A percentile compares a stretch with the other conserved stretches of the same genome.
Conservation (phyloP, 2,329 filamentous ascomycete genomes). For the Colletotrichum destructivum region DNA sequence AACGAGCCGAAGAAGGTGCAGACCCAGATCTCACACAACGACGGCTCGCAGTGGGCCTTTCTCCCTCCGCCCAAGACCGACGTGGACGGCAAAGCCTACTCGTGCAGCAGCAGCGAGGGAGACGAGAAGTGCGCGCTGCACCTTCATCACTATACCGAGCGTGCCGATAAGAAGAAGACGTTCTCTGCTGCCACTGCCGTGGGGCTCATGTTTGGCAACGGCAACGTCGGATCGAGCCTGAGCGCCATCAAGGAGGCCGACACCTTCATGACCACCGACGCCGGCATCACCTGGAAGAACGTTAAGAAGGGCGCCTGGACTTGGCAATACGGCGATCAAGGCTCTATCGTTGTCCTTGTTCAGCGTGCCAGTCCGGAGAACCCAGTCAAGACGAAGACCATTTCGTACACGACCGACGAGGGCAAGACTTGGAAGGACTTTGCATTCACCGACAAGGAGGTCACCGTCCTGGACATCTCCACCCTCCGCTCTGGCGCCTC, state of each 20-base stretch:
- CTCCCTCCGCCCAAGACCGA: slow-evolving; percentile 81
- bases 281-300: slow-evolving; percentile 88
- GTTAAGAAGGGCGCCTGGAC: slow-evolving; percentile 90
- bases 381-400: slow-evolving; percentile 74
- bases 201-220: slow-evolving; percentile 90
- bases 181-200: slow-evolving; percentile 91
- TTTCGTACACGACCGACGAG: slow-evolving; percentile 86
- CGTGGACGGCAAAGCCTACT: slow-evolving; percentile 78
- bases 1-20: slow-evolving; percentile 84
- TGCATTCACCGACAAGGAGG: slow-evolving; percentile 79
- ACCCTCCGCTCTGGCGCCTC: slow-evolving; percentile 92
- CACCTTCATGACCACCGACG: slow-evolving; percentile 93
- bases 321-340: slow-evolving; percentile 97
- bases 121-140: slow-evolving; percentile 85
- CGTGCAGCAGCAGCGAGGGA: slow-evolving; percentile 74
- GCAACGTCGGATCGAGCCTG: slow-evolving; percentile 86
- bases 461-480: slow-evolving; percentile 84
- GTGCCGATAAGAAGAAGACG: slow-evolving; percentile 84
- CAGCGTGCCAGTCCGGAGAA: slow-evolving; percentile 79
- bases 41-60: slow-evolving; percentile 89
- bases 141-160: slow-evolving; percentile 95
- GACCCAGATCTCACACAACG: slow-evolving; percentile 96
- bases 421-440: slow-evolving; percentile 85
- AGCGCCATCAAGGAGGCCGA: slow-evolving; percentile 79
- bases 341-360: slow-evolving; percentile 91